Evolutionary conservation across 495 filamentous ascomycete genomes (phyloP), one percentile per base, ranked within the genome.

Genomic region (Entonaema liquescens): DNA sequence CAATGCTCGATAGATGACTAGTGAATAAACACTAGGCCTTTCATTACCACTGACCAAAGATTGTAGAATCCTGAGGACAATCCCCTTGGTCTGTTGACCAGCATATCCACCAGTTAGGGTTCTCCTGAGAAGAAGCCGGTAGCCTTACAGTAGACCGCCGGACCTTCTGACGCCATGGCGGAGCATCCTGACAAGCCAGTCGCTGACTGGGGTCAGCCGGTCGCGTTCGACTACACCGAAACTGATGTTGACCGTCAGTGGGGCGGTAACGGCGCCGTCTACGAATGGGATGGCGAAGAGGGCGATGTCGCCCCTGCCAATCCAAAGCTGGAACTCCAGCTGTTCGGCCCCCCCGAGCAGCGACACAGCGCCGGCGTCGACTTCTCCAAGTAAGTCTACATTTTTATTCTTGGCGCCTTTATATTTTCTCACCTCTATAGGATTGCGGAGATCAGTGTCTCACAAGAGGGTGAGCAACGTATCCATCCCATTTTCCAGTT

Each of bases 271-370:
- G 89, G 89, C 26, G 72, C 71, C 1, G 85, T 89, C 15, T 98
- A 99, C 63, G 90, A 96, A 76, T 98, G 92, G 91, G 84, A 89
- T 9, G 92, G 92, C 2, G 93, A 97, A 4, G 90, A 84, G 67
- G 95, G 94, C 11, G 94, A 99, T 57, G 81, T 98, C 54, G 94
- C 89, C 29, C 95, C 95, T 4, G 79, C 78, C 40, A 81, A 87
- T 68, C 79, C 83, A 0, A 85, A 85, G 40, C 87, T 99, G 0
- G 93, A 99, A 80, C 53, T 83, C 6, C 77, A 88, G 69, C 87
- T 98, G 5, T 99, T 95, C 73, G 85, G 87, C 5, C 77, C 80
- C 11, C 65, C 84, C 59, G 59, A 80, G 67, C 52, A 76, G 35
- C 77, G 83, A 52, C 65, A 68, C 12, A 68, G 74, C 19, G 72